These are phyloP conservation scores for Termitomyces sp. DNA, from an alignment of 768 basidiomycete genomes.

Conservation along the genomic window DNA sequence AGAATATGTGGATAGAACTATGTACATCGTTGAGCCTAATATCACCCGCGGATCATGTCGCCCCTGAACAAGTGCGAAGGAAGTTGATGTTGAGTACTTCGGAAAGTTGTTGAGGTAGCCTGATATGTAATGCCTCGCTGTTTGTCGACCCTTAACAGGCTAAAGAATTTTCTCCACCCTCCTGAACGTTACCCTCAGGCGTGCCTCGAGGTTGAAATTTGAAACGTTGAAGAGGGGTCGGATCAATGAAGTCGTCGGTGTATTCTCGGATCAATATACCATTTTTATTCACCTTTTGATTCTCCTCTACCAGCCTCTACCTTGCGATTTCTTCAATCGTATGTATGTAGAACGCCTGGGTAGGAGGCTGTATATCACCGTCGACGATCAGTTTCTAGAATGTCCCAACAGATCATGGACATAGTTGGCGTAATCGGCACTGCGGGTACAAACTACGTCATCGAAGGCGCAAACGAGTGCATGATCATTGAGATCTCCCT, in stretches of 20 bases:
- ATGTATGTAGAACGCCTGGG: too few species aligned
- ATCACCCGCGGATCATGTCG: conserved; percentile 75
- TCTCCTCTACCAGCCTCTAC: too few species aligned
- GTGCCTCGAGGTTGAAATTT: too few species aligned
- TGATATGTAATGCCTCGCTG: conserved; percentile 61
- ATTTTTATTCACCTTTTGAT: too few species aligned
- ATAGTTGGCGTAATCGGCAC: conserved; percentile 90
- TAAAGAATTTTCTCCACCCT: conserved; percentile 34
- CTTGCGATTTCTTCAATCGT: too few species aligned
- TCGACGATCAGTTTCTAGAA: conserved; percentile 73
- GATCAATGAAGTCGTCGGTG: too few species aligned
- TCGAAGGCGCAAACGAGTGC: conserved; percentile 74
- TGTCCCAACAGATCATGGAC: conserved; percentile 86
- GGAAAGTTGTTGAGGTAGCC: conserved; percentile 79
- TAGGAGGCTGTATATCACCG: conserved; percentile 46
- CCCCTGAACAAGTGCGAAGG: conserved; percentile 88
- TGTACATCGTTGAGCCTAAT: conserved; percentile 72
- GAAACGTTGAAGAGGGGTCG: too few species aligned
- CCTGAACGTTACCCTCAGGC: conserved; percentile 43
- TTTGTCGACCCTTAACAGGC: conserved; percentile 21
- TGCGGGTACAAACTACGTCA: conserved; percentile 79
- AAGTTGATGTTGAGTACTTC: conserved; percentile 89
- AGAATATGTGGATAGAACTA: conserved; percentile 45
- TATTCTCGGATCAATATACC: too few species aligned
- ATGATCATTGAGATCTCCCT: conserved; percentile 19